Evolutionary conservation across 2,329 filamentous ascomycete genomes (phyloP).

Genomic region (Coleophoma cylindrospora): DNA sequence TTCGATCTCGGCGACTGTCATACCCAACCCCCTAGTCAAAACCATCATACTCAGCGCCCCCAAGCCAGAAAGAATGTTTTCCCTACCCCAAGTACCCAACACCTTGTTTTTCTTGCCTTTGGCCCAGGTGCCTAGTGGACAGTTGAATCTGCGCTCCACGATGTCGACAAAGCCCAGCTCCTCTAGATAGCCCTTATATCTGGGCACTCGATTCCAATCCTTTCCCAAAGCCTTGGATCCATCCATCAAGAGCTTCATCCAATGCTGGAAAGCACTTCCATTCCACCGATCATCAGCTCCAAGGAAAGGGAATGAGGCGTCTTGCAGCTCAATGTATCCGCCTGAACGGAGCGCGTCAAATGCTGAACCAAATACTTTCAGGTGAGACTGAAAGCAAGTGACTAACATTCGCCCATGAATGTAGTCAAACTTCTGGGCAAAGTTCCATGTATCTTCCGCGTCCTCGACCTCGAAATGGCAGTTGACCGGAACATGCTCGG

Average conservation of each 20-base stretch:
- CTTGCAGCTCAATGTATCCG: slow-evolving; percentile 25
- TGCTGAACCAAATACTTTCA: slow-evolving; percentile 14
- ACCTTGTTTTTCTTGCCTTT: slow-evolving; percentile 29
- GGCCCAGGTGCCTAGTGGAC: slow-evolving; percentile 35
- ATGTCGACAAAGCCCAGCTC: slow-evolving; percentile 16
- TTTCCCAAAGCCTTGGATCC: neutral
- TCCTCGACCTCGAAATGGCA: slow-evolving; percentile 59
- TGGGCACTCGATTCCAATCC: neutral
- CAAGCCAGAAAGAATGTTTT: neutral
- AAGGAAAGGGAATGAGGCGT: slow-evolving; percentile 3
- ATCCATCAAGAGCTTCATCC: neutral
- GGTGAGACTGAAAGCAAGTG: slow-evolving; percentile 51
- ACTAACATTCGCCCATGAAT: slow-evolving; percentile 50
- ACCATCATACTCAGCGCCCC: slow-evolving; percentile 16
- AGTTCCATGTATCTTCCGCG: slow-evolving; percentile 30
- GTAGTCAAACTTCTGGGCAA: slow-evolving; percentile 43
- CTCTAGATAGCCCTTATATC: slow-evolving; percentile 1
- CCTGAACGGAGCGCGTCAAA: slow-evolving; percentile 5
- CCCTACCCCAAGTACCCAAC: slow-evolving; percentile 22
- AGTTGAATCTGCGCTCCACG: slow-evolving; percentile 31
- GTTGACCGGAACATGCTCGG: slow-evolving; percentile 60
- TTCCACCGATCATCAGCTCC: neutral
- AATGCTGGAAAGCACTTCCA: slow-evolving; percentile 11
- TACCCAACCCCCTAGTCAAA: slow-evolving; percentile 1
- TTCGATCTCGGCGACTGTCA: neutral